These are phyloP conservation scores for Scheffersomyces lignosus DNA, from an alignment of 805 yeast species.

Conservation along the genomic window DNA sequence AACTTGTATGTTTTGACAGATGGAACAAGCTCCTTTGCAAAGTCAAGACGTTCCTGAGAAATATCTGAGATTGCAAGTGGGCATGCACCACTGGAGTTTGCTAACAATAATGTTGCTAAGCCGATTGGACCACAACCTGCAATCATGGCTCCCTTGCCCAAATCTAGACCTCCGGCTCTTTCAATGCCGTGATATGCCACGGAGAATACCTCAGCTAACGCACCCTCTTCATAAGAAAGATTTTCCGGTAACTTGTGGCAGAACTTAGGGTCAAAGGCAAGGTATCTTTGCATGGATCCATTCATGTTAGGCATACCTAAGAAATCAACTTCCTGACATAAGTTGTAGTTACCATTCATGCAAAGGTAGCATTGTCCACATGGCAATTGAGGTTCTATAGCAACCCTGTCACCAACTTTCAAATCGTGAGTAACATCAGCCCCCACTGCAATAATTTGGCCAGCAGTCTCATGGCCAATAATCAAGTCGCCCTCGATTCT, in stretches of 20 bases:
- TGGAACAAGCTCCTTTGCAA: constrained; percentile 49
- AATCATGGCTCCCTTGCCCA: constrained; percentile 50
- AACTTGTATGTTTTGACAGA: constrained; percentile 45
- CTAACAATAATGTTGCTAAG: constrained; percentile 45
- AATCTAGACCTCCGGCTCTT: constrained; percentile 40
- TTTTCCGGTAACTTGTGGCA: constrained; percentile 39
- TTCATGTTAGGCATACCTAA: constrained; percentile 12
- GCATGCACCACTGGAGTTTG: constrained; percentile 53
- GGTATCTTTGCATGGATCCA: constrained; percentile 41
- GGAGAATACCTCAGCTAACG: constrained; percentile 54
- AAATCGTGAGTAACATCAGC: constrained; percentile 42
- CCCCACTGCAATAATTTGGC: constrained; percentile 50
- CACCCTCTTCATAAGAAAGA: constrained; percentile 53
- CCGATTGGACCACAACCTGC: constrained; percentile 67
- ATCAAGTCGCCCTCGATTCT: constrained; percentile 33
- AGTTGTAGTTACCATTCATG: constrained; percentile 19
- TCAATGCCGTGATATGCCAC: constrained; percentile 56
- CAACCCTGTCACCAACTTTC: constrained; percentile 48
- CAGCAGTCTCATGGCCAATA: constrained; percentile 48
- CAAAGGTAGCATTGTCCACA: constrained; percentile 36
- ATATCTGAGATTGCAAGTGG: constrained; percentile 54
- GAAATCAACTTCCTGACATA: constrained; percentile 15
- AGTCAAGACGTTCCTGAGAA: constrained; percentile 41
- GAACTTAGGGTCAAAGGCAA: constrained; percentile 29
- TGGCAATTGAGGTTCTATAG: constrained; percentile 56